phyloP scores from a whole-genome alignment of 108 stramenopile genomes.

The Nannochloropsis salina region DNA sequence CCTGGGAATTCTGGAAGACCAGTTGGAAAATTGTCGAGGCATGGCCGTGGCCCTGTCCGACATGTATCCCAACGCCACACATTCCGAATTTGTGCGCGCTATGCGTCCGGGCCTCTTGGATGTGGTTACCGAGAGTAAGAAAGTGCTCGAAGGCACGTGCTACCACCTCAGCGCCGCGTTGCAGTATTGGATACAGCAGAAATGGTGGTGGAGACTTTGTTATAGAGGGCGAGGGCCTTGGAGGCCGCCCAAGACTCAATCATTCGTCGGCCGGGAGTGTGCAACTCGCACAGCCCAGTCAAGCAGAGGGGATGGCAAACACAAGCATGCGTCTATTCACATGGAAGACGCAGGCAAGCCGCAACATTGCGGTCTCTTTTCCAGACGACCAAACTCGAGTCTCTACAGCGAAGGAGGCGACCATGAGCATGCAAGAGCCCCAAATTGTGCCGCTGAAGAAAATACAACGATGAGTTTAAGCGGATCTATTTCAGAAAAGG shows the following conservation, averaged over 20 bases:
- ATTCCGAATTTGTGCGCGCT: neutral
- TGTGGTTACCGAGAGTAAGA: neutral
- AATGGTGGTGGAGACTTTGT: neutral
- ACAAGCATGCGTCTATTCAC: neutral
- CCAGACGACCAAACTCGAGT: neutral
- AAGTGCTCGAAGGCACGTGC: neutral
- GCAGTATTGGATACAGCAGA: neutral
- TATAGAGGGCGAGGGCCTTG: neutral
- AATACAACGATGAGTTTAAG: neutral
- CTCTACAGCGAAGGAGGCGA: neutral
- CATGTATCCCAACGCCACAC: slow-evolving; percentile 12
- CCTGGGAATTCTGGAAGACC: neutral
- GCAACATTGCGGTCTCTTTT: neutral
- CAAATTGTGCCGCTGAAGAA: neutral
- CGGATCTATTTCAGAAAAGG: neutral
- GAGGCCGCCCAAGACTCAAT: neutral
- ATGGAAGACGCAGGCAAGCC: neutral
- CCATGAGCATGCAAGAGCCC: too few species aligned
- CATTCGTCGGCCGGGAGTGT: neutral
- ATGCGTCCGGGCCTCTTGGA: neutral
- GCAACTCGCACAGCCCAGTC: too few species aligned
- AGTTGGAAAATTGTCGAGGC: neutral
- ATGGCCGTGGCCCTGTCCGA: neutral
- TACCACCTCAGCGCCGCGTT: neutral
- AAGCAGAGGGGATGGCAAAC: neutral